Evolutionary conservation across 2,329 filamentous ascomycete species (phyloP), one percentile per base, ranked within the genome.

Genomic region (Hansfordia pulvinata): DNA sequence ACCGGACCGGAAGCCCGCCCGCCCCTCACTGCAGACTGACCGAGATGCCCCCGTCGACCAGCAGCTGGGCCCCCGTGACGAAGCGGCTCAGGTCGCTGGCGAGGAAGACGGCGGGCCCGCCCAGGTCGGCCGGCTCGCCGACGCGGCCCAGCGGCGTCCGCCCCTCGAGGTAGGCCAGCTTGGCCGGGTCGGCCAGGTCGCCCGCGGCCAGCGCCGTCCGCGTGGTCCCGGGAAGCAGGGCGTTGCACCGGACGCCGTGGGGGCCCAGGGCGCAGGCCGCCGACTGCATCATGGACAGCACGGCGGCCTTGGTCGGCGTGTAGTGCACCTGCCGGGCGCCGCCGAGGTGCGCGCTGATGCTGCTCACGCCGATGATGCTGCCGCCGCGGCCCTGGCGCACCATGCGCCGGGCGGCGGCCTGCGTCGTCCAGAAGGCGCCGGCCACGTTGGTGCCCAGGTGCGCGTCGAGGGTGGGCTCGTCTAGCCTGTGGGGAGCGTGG

Each of bases 1-100:
- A n/a, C n/a, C n/a, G n/a, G n/a, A n/a, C n/a, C n/a, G n/a, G n/a
- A n/a, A n/a, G n/a, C n/a, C n/a, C n/a, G n/a, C n/a, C n/a, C n/a
- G n/a, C n/a, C n/a, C n/a, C n/a, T 32, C 50, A 77, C 41, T 80
- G 75, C 35, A 83, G 52, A 48, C 82, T 80, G 5, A 82, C 76
- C 54, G 76, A 84, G 30, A 79, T 49, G 0, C 77, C 78, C 8
- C 78, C 79, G 51, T 84, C 79, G 8, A 83, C 78, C 20, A 84
- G 49, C 29, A 84, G 38, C 46, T 81, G 74, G 8, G 76, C 68
- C 0, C 76, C 77, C 32, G 67, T 80, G 35, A 79, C 68, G 53
- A 73, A 79, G 18, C 58, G 57, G 43, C 69, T 77, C 51, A 83
- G 50, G 35, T 64, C 71, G 40, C 69, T 71, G 2, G 68, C 77